Percentiles rank a stretch among this genome's conserved stretches.
Evolutionary conservation across 176 grass and related monocot species (phyloP).

Genomic region (Zoysia japonica): DNA sequence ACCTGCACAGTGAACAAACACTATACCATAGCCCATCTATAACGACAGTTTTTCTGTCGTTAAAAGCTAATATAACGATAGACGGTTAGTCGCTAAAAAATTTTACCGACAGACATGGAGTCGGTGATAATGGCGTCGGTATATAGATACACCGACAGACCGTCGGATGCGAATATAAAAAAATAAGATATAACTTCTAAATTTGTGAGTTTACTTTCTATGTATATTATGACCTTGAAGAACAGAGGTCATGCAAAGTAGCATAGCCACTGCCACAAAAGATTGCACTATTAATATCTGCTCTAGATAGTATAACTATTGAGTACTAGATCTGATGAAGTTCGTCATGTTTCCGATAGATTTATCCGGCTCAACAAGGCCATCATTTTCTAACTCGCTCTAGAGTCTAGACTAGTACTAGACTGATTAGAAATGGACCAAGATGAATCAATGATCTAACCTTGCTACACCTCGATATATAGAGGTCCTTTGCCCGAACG

Average conservation of each 20-base stretch:
- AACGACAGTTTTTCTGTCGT: too few species aligned
- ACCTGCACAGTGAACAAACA: too few species aligned
- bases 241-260: background rate
- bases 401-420: conserved; percentile 7
- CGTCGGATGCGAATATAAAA: too few species aligned
- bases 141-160: too few species aligned
- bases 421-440: conserved; percentile 34
- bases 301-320: too few species aligned
- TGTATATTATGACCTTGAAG: conserved; percentile 7
- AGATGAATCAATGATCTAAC: conserved; percentile 36
- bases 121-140: too few species aligned
- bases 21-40: too few species aligned
- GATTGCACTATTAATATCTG: conserved; percentile 9
- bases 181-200: background rate
- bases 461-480: conserved; percentile 90
- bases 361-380: conserved; percentile 18
- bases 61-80: too few species aligned
- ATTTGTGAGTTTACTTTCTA: background rate
- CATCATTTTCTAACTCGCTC: conserved; percentile 22
- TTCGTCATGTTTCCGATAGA: conserved; percentile 37
- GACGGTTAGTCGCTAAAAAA: too few species aligned
- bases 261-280: background rate
- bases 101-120: too few species aligned
- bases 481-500: conserved; percentile 94
- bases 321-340: conserved; percentile 25